Base-by-base conservation (phyloP, 1,284 basidiomycete genomes). In the Sporisorium graminicola region DNA sequence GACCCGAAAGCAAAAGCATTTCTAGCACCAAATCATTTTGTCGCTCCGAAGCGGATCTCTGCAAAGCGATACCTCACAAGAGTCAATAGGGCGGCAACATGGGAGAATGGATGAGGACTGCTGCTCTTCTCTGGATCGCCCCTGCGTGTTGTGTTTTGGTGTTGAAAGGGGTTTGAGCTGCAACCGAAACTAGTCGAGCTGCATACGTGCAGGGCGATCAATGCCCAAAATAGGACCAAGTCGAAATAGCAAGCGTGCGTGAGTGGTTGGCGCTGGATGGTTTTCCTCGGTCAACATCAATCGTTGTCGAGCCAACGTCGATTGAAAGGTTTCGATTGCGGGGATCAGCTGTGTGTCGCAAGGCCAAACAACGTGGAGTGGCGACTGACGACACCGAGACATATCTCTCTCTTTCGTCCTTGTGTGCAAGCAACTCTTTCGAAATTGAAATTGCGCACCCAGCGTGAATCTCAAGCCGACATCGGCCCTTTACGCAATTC, bases 181-280 rank as follows among this genome's bases (percentile, higher is more conserved):
- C 52, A 54, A 29, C 52, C 35, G 52, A 54, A 27, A 40, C 37
- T 42, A 29, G 52, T 54, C 24, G 52, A 42, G 37, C 13, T 54
- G 52, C 52, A 54, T 24, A 8, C 24, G 16, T 54, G 52, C 52
- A 54, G 52, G 5, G 22, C 5, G 37, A 26, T 29, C 37, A 42
- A 12, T 3, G 24, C 51, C 26, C 14, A 47, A 47, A 47, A 53
- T 24, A 24, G 33, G 22, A 26, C 8, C 52, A 43, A 20, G 26
- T 35, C 50, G 13, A 51, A 51, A n/a, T n/a, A n/a, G n/a, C n/a
- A n/a, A n/a, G n/a, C n/a, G n/a, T n/a, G n/a, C n/a, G n/a, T n/a
- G n/a, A n/a, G n/a, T n/a, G n/a, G n/a, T n/a, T n/a, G n/a, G n/a
- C n/a, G n/a, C n/a, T n/a, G n/a, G n/a, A n/a, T n/a, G n/a, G 46